Conservation (phyloP, 225 moss, liverwort and hornwort genomes). For the Anthoceros angustus region DNA sequence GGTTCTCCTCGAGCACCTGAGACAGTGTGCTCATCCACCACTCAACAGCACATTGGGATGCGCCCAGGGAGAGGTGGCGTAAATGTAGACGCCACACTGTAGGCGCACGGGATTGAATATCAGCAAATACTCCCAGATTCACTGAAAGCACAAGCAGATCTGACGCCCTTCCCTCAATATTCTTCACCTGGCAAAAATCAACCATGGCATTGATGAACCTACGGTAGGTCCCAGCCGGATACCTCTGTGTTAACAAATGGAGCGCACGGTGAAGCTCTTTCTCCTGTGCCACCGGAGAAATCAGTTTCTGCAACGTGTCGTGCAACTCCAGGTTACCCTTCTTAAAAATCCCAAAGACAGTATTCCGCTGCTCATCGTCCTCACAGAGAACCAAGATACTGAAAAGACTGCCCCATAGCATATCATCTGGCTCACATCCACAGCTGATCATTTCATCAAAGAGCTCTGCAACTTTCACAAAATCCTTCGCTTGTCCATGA, state of each 20-base stretch:
- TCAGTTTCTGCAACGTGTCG: neutral
- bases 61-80: neutral
- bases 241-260: neutral
- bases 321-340: neutral
- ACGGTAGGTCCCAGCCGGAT: neutral
- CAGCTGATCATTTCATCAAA: neutral
- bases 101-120: neutral
- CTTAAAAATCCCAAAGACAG: neutral
- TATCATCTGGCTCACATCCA: neutral
- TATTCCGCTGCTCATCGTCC: neutral
- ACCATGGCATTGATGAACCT: neutral
- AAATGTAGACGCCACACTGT: neutral
- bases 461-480: neutral
- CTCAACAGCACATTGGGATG: neutral
- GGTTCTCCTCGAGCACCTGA: neutral
- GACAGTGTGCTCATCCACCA: neutral
- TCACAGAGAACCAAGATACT: neutral
- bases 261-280: neutral
- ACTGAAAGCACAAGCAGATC: neutral
- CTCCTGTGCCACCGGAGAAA: neutral
- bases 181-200: neutral
- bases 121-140: neutral
- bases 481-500: slow-evolving; percentile 1
- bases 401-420: neutral
- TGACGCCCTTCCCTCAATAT: neutral